phyloP scores from a whole-genome alignment of 1,284 basidiomycete genomes.

The Cryptococcus sp. region DNA sequence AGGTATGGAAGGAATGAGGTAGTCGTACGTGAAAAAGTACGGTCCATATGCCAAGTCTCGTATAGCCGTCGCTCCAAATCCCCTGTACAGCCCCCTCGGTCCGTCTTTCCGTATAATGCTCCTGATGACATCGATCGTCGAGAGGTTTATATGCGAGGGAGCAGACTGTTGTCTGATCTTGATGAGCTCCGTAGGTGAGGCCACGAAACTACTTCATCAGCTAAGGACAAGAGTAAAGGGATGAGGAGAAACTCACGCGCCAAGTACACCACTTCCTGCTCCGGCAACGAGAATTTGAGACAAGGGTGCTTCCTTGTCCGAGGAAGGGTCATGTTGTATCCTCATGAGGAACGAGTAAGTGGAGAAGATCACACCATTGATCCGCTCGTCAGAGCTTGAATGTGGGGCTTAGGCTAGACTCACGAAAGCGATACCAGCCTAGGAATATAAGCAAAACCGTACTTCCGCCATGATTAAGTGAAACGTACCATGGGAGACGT shows the following conservation, averaged over 20 bases:
- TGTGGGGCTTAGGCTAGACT: not conserved
- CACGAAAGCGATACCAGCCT: conserved; percentile 3
- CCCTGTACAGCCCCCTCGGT: conserved; percentile 67
- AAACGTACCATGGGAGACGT: conserved; percentile 45
- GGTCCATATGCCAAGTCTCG: conserved; percentile 74
- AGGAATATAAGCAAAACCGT: no score
- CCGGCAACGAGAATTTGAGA: conserved; percentile 68
- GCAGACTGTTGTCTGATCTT: conserved; percentile 72
- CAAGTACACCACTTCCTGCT: conserved; percentile 65
- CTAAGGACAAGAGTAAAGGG: no score
- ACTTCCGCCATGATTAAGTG: no score
- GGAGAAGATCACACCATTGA: conserved; percentile 46
- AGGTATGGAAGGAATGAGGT: conserved; percentile 3
- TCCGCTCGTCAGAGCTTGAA: conserved; percentile 19
- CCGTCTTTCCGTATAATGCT: conserved; percentile 57
- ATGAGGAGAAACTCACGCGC: conserved; percentile 57
- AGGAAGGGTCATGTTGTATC: conserved; percentile 17
- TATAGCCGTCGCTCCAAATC: conserved; percentile 62
- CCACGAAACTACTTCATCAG: conserved; percentile 55
- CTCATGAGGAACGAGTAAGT: conserved; percentile 45
- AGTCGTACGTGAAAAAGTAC: conserved; percentile 71
- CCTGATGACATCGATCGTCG: conserved; percentile 52
- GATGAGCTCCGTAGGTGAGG: conserved; percentile 74
- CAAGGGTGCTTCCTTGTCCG: conserved; percentile 30
- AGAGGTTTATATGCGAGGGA: conserved; percentile 45